Evolutionary conservation across 2,329 filamentous ascomycete genomes (phyloP).

Genomic region (Clathrospora elynae): DNA sequence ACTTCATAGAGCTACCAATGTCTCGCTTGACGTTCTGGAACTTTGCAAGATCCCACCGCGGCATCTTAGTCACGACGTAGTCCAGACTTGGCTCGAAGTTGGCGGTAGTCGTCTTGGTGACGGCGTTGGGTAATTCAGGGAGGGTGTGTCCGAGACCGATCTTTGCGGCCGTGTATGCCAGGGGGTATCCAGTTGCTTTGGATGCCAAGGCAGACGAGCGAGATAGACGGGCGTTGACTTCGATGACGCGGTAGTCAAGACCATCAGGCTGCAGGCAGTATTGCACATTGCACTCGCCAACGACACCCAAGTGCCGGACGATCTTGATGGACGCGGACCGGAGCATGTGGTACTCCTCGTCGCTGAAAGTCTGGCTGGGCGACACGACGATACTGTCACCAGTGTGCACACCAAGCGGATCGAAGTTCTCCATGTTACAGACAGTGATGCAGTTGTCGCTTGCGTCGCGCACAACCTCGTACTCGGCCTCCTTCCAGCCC

Average conservation of each 20-base stretch:
- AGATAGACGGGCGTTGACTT: conserved; percentile 98
- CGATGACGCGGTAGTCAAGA: conserved; percentile 96
- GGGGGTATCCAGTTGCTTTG: conserved; percentile 95
- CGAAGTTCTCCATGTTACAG: conserved; percentile 99
- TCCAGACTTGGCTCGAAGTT: conserved; percentile 98
- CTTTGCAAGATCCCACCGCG: conserved; percentile 96
- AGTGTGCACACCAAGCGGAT: conserved; percentile 95
- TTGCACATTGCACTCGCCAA: conserved; percentile 98
- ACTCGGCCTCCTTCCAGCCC: conserved; percentile 99
- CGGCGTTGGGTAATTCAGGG: conserved; percentile 94
- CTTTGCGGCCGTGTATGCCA: conserved; percentile 97
- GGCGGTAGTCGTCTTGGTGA: conserved; percentile 97
- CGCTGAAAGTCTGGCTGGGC: conserved; percentile 92
- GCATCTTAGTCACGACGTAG: conserved; percentile 98
- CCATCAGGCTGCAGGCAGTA: conserved; percentile 96
- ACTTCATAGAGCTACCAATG: conserved; percentile 98
- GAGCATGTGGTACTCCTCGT: conserved; percentile 99
- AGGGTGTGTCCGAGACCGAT: conserved; percentile 95
- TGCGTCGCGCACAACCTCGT: conserved; percentile 95
- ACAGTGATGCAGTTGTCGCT: conserved; percentile 99
- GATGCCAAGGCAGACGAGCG: conserved; percentile 95
- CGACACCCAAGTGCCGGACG: conserved; percentile 92
- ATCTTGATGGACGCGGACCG: conserved; percentile 98
- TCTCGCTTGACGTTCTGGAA: conserved; percentile 98
- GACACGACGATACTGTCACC: conserved; percentile 99